phyloP scores from a whole-genome alignment of 2,329 filamentous ascomycete species.

The Fusarium sterilihyphosum region DNA sequence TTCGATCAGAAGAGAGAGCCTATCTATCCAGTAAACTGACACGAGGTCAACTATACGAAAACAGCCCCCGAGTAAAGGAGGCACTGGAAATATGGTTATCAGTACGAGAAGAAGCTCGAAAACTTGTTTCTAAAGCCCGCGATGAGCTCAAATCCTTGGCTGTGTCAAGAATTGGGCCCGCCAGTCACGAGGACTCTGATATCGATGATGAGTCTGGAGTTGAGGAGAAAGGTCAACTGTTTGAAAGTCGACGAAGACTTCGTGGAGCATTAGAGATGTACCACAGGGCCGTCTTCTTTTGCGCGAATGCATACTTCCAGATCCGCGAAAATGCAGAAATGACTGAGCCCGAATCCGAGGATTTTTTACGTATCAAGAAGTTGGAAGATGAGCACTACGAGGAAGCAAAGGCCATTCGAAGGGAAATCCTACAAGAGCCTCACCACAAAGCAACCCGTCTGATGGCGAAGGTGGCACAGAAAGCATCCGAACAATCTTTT shows the following conservation, averaged over 20 bases:
- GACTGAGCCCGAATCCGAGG: slow-evolving; percentile 72
- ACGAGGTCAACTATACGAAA: slow-evolving; percentile 82
- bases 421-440: slow-evolving; percentile 76
- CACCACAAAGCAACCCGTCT: slow-evolving; percentile 52
- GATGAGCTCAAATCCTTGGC: slow-evolving; percentile 66
- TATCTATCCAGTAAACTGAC: slow-evolving; percentile 72
- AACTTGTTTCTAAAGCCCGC: slow-evolving; percentile 71
- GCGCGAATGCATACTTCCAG: slow-evolving; percentile 84
- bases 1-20: slow-evolving; percentile 75
- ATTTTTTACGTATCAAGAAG: slow-evolving; percentile 73
- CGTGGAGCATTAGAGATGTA: slow-evolving; percentile 80
- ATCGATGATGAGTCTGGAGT: slow-evolving; percentile 49
- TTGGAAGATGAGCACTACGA: slow-evolving; percentile 80
- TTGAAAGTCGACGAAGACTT: slow-evolving; percentile 70
- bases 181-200: slow-evolving; percentile 12
- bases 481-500: slow-evolving; percentile 64
- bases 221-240: slow-evolving; percentile 56
- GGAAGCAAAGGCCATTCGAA: slow-evolving; percentile 77
- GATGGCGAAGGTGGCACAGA: slow-evolving; percentile 71
- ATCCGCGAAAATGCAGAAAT: slow-evolving; percentile 76
- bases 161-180: background rate
- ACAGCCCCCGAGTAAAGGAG: slow-evolving; percentile 72
- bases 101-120: slow-evolving; percentile 59
- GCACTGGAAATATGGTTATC: slow-evolving; percentile 77
- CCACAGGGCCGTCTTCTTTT: slow-evolving; percentile 86